phyloP scores from a whole-genome alignment of 306 rosid genomes.

The Vicia faba region DNA sequence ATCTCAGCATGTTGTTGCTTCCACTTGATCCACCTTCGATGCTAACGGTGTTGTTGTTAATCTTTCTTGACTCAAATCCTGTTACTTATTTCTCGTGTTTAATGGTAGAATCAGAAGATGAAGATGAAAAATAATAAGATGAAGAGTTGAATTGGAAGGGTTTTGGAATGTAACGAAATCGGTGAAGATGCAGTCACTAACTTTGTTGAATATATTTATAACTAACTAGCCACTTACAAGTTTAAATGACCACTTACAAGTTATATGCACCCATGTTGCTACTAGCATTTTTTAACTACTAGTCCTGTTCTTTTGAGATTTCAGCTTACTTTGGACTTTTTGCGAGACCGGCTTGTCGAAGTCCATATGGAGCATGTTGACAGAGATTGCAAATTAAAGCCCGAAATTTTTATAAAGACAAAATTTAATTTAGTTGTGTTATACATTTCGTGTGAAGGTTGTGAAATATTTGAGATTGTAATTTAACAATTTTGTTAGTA shows the following conservation, averaged over 20 bases:
- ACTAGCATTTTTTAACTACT: constrained; percentile 2
- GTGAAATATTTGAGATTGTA: constrained; percentile 75
- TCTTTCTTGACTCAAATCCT: too few relatives aligned
- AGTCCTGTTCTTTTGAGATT: constrained; percentile 26
- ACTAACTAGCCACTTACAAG: too few relatives aligned
- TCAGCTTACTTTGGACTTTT: constrained; percentile 69
- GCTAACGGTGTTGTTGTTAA: too few relatives aligned
- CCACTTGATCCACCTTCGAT: too few relatives aligned
- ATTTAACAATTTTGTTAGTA: constrained; percentile 40
- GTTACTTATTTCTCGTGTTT: too few relatives aligned
- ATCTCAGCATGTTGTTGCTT: too few relatives aligned
- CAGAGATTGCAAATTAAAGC: constrained; percentile 68
- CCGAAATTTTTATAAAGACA: constrained; percentile 62
- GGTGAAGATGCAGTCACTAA: too few relatives aligned
- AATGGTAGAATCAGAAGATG: too few relatives aligned
- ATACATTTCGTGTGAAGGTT: constrained; percentile 64
- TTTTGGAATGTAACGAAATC: too few relatives aligned
- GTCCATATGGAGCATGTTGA: constrained; percentile 71
- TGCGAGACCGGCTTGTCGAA: constrained; percentile 69
- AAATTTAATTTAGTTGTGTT: constrained; percentile 74
- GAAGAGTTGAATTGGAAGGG: too few relatives aligned
- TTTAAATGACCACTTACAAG: not conserved
- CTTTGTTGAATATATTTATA: too few relatives aligned
- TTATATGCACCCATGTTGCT: not conserved
- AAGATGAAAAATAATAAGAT: too few relatives aligned